Evolutionary conservation across 805 yeast genomes (phyloP).

Genomic region (Pichia californica): DNA sequence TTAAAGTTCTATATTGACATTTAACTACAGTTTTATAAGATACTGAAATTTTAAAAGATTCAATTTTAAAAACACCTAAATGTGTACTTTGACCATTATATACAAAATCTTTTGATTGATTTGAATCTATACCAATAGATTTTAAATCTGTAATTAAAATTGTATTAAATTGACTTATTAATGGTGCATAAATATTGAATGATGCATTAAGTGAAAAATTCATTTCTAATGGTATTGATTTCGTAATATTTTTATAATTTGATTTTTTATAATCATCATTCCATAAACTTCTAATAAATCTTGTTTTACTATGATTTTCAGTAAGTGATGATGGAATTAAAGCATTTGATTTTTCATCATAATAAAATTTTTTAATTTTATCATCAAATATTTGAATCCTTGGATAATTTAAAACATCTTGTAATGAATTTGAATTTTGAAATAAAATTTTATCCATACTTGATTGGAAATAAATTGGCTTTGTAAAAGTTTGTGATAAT

Average conservation of each 20-base stretch:
- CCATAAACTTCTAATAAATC: constrained; percentile 3
- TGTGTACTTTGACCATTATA: constrained; percentile 9
- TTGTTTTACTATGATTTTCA: constrained; percentile 1
- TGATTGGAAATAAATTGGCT: no score
- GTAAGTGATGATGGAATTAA: constrained; percentile 3
- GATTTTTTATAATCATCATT: constrained; percentile 1
- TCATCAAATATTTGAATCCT: no score
- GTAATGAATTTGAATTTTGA: no score
- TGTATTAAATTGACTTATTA: neutral
- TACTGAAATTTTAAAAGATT: neutral
- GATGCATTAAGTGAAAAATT: neutral
- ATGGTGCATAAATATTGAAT: neutral
- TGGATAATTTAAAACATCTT: no score
- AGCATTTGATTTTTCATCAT: constrained; percentile 4
- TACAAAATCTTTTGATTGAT: constrained; percentile 6
- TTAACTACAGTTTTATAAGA: neutral
- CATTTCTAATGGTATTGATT: constrained; percentile 1
- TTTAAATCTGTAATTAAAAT: neutral
- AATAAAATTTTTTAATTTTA: neutral
- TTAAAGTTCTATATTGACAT: neutral
- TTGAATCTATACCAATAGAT: neutral
- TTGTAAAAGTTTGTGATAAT: no score
- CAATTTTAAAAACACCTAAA: constrained; percentile 3
- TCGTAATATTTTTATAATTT: neutral
- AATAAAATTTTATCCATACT: no score